These are phyloP conservation scores for Paramecium caudatum DNA, from an alignment of 73 alveolate genomes.

Conservation along the genomic window DNA sequence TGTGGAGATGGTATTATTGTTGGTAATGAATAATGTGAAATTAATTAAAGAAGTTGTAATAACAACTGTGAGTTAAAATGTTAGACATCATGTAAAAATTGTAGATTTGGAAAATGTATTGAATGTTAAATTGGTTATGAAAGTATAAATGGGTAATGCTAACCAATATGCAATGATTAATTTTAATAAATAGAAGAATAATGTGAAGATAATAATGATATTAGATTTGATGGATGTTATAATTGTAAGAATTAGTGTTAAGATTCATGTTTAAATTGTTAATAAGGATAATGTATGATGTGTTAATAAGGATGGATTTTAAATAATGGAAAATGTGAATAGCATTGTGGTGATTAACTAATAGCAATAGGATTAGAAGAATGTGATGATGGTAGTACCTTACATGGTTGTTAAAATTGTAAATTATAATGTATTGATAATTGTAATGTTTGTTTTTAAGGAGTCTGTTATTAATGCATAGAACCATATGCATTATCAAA, in stretches of 20 bases:
- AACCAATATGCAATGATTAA: too few relatives aligned
- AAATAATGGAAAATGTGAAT: neutral
- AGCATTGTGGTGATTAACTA: slow-evolving; percentile 15
- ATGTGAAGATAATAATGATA: too few relatives aligned
- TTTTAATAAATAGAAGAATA: too few relatives aligned
- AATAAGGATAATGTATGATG: neutral
- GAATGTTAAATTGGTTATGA: too few relatives aligned
- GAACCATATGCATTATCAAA: neutral
- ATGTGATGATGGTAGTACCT: neutral
- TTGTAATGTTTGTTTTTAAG: neutral
- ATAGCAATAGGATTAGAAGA: neutral
- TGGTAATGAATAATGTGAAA: too few relatives aligned
- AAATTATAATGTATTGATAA: neutral
- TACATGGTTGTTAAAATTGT: slow-evolving; percentile 23
- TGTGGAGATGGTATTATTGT: too few relatives aligned
- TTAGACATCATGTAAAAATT: too few relatives aligned
- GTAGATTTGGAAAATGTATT: too few relatives aligned
- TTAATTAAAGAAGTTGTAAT: too few relatives aligned
- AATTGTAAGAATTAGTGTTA: neutral
- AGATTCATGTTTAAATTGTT: neutral
- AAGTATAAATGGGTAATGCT: too few relatives aligned
- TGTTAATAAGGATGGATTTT: neutral
- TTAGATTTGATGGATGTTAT: neutral
- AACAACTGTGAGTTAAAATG: too few relatives aligned
- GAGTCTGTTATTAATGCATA: neutral